Base-by-base conservation (phyloP, 2,329 filamentous ascomycete species). In the Venturia effusa region DNA sequence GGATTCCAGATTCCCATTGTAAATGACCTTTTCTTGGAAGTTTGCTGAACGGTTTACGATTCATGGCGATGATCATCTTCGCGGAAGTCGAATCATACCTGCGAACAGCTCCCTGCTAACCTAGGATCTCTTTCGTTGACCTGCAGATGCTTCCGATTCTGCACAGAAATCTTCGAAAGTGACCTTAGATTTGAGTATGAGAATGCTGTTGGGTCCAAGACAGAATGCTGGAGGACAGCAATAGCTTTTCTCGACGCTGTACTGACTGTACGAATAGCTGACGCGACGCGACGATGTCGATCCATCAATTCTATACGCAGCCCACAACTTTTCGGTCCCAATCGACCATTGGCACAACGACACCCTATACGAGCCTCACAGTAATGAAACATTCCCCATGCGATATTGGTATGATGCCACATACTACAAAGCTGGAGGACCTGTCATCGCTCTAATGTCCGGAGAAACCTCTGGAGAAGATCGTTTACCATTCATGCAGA, bases 291-390 rank as follows among this genome's bases (percentile, higher is more conserved):
- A 60, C 34, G 19, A 40, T 22, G 15, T 40, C 24, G 22, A 15
- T 27, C 40, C 27, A 27, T 40, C 59, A n/a, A 24, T 2, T 19
- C 43, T 62, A 6, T 64, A 60, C 22, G 17, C 37, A 11, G 54
- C 54, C 27, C 27, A 61, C 70, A 83, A 81, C 67, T 71, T 85
- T 64, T 79, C 80, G 0, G 79, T 83, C 1, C 83, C 83, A 0
- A 79, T 95, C 40, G 90, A 96, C 73, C 89, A 94, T 71, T 95
- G 94, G 76, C 89, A 89, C 75, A 90, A 93, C 70, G 87, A 92
- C 63, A 83, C 85, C 1, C 78, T 80, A 60, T 95, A 95, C 71
- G 88, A 87, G 72, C 90, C 91, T 41, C 90, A 95, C 73, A 84
- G 82, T 10, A 78, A 88, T 68, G 86, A 74, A 32, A 82, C 76